Evolutionary conservation across 331 rosid species (phyloP), one percentile per base, ranked within the genome.

Genomic region (Malus hybrid): DNA sequence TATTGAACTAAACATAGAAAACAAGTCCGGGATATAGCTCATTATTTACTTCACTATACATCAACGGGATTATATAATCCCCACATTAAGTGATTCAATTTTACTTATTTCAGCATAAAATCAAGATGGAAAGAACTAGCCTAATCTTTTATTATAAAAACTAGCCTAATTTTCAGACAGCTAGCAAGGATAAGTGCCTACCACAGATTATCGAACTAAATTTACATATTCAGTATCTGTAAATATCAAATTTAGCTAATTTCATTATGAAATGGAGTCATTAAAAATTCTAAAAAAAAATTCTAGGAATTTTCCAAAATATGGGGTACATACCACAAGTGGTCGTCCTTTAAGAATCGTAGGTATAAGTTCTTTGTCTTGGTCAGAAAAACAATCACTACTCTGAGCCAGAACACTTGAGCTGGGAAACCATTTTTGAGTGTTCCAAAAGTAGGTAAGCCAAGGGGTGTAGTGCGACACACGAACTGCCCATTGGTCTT

Each of bases 401-500:
- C 72, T 81, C 6, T 13, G 39, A 73, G 84, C 66, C 32, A 85
- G 11, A 29, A 81, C 48, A 76, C 86, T 78, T 29, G 58, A 64
- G 66, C 66, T 1, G 0, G 97, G 92, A 80, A 94, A 90, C 97
- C 93, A 92, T 73, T 53, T 86, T 81, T 94, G 95, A 48, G 96
- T 90, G 79, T 91, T 87, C 99, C 99, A 94, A 95, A 97, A 90
- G 79, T 90, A 81, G 63, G 97, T 91, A 66, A 94, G 91, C 99
- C 95, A 90, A 5, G 99, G 99, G 13, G 56, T n/a, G 74, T 92
- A 79, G 87, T 90, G 96, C 58, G 89, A 86, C 63, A 91, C 90
- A 53, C 96, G 88, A 52, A 81, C 18, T 10, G 89, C 72, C 97
- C 96, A 91, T 58, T 83, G 99, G 82, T 94, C 99, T 71, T 28